These are phyloP conservation scores for Pythium rhizo-oryzae DNA, from an alignment of 352 stramenopile species.

Conservation along the genomic window DNA sequence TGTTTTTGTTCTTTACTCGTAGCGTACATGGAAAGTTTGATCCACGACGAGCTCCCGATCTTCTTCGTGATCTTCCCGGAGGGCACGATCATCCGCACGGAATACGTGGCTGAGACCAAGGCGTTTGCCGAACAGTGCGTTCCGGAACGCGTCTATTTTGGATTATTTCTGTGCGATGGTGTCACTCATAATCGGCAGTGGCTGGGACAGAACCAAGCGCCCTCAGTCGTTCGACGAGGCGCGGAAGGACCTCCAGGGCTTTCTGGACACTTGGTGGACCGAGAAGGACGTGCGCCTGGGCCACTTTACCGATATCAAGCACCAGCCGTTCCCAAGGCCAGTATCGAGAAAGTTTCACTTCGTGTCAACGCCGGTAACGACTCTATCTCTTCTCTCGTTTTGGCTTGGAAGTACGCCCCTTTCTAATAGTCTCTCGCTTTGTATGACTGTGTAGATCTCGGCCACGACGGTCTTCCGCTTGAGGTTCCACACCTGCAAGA, in stretches of 20 bases:
- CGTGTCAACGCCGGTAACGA: constrained; percentile 32
- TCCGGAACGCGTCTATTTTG: not conserved
- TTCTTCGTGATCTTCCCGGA: constrained; percentile 92
- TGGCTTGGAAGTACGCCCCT: constrained; percentile 11
- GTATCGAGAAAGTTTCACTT: constrained; percentile 15
- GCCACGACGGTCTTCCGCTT: constrained; percentile 65
- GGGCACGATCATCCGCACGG: constrained; percentile 89
- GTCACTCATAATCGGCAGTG: not conserved
- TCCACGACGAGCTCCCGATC: constrained; percentile 84
- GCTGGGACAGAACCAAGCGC: constrained; percentile 41
- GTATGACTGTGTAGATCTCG: constrained; percentile 42
- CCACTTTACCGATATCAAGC: constrained; percentile 78
- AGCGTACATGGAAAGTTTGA: constrained; percentile 79
- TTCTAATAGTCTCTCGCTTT: too few species aligned
- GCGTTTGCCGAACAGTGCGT: constrained; percentile 88
- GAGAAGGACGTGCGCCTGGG: constrained; percentile 77
- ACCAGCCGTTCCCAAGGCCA: constrained; percentile 53
- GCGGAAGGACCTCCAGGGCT: constrained; percentile 48
- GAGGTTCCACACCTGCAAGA: too few species aligned
- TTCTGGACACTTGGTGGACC: constrained; percentile 70
- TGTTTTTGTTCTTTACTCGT: not conserved
- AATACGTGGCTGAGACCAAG: constrained; percentile 89
- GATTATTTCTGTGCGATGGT: constrained; percentile 5
- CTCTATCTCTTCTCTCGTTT: not conserved
- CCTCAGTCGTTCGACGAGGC: constrained; percentile 80